Percentiles rank a stretch among this genome's conserved stretches.
phyloP scores from a whole-genome alignment of 2,329 filamentous ascomycete species.

The Stachybotrys elegans region DNA sequence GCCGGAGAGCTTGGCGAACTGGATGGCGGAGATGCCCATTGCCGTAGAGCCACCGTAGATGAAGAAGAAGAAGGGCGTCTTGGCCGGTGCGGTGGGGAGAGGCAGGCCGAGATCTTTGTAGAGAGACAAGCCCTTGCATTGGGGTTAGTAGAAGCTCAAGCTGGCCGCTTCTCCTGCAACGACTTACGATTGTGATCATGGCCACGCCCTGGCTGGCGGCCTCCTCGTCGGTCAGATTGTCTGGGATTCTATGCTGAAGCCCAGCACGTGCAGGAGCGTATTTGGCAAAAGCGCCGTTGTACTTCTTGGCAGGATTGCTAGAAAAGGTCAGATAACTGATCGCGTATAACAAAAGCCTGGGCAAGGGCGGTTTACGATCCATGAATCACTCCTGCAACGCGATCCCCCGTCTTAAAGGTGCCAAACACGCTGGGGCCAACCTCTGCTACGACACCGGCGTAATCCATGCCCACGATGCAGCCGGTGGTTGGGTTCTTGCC shows the following conservation, averaged over 20 bases:
- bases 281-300: slow-evolving; percentile 33
- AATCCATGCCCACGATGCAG: slow-evolving; percentile 37
- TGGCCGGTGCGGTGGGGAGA: slow-evolving; percentile 36
- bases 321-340: neutral
- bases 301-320: neutral
- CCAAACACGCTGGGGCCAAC: slow-evolving; percentile 38
- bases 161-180: no score
- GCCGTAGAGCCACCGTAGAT: slow-evolving; percentile 44
- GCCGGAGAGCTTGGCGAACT: slow-evolving; percentile 31
- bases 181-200: slow-evolving; percentile 31
- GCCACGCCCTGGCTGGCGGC: slow-evolving; percentile 37
- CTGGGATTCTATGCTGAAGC: slow-evolving; percentile 38
- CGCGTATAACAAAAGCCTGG: no score
- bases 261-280: slow-evolving; percentile 33
- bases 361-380: slow-evolving; percentile 26
- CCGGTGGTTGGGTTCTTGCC: slow-evolving; percentile 10
- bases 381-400: slow-evolving; percentile 34
- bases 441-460: slow-evolving; percentile 40
- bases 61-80: slow-evolving; percentile 30
- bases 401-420: slow-evolving; percentile 40
- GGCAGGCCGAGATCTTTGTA: slow-evolving; percentile 41
- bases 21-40: slow-evolving; percentile 44
- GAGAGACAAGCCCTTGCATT: slow-evolving; percentile 37
- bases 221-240: slow-evolving; percentile 37
- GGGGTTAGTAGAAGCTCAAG: no score